Percentiles rank a stretch among this genome's conserved stretches.
Conservation (phyloP, 176 grass and related monocot genomes). For the Areca catechu region DNA sequence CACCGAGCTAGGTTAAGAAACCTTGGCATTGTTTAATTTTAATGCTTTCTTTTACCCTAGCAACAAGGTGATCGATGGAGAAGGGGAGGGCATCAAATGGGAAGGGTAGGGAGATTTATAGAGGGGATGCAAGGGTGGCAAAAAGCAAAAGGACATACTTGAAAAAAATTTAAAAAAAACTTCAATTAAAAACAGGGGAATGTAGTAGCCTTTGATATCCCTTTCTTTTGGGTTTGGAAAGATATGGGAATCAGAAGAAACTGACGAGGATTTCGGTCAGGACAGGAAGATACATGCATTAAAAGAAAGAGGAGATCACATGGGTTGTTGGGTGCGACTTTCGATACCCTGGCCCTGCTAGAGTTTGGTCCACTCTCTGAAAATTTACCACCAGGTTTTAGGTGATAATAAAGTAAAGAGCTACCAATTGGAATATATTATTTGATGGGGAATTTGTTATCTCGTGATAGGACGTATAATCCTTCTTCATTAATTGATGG, state of each 20-base stretch:
- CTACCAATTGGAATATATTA: slow-evolving; percentile 2
- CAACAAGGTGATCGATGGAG: slow-evolving; percentile 1
- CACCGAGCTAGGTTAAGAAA: slow-evolving; percentile 10
- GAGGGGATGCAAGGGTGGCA: slow-evolving; percentile 13
- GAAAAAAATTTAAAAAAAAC: slow-evolving; percentile 2
- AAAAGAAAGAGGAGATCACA: slow-evolving; percentile 7
- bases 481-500: too few species aligned
- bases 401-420: slow-evolving; percentile 11
- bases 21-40: neutral
- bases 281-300: neutral
- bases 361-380: too few species aligned
- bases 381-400: slow-evolving; percentile 5
- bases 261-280: slow-evolving; percentile 18
- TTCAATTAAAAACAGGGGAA: slow-evolving; percentile 5
- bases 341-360: neutral
- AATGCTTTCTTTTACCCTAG: slow-evolving; percentile 7
- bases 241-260: slow-evolving; percentile 3
- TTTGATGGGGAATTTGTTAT: slow-evolving; percentile 6
- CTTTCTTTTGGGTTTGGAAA: neutral
- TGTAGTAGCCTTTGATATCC: too few species aligned
- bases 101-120: slow-evolving; percentile 28
- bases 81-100: slow-evolving; percentile 12
- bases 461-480: neutral
- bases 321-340: slow-evolving; percentile 24
- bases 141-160: slow-evolving; percentile 6